These are phyloP conservation scores for Diversispora eburnea DNA, from an alignment of 192 early-diverging fungal genomes.

Conservation along the genomic window DNA sequence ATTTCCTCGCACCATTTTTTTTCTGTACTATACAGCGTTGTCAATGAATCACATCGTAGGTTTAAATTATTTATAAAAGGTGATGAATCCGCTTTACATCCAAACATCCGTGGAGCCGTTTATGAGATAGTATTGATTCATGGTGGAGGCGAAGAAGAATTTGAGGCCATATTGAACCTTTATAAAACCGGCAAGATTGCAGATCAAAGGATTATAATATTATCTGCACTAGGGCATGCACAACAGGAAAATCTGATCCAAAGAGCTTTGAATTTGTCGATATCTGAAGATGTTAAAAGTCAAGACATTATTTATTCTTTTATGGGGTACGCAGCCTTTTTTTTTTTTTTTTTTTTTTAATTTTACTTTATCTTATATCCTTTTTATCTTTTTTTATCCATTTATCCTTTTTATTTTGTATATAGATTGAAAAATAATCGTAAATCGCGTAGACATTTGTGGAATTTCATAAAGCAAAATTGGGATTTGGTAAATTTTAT, in stretches of 20 bases:
- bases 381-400: neutral
- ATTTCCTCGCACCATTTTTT: neutral
- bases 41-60: constrained; percentile 64
- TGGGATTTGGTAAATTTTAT: constrained; percentile 49
- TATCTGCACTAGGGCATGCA: constrained; percentile 57
- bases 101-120: constrained; percentile 68
- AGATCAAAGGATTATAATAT: constrained; percentile 67
- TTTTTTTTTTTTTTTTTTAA: neutral
- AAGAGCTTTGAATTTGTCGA: constrained; percentile 56
- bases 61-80: constrained; percentile 66
- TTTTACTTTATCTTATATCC: neutral
- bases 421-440: constrained; percentile 52
- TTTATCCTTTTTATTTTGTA: constrained; percentile 30
- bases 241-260: constrained; percentile 54
- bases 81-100: constrained; percentile 67
- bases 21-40: constrained; percentile 25
- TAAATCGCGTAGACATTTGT: constrained; percentile 54
- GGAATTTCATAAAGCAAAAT: constrained; percentile 64
- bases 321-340: constrained; percentile 32
- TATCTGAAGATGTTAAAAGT: constrained; percentile 64
- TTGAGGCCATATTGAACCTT: constrained; percentile 59
- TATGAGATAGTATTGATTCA: constrained; percentile 67
- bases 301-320: constrained; percentile 66
- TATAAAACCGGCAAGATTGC: constrained; percentile 56
- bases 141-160: constrained; percentile 58